Conservation (phyloP, 2,329 filamentous ascomycete species). For the Aspergillus japonicus region DNA sequence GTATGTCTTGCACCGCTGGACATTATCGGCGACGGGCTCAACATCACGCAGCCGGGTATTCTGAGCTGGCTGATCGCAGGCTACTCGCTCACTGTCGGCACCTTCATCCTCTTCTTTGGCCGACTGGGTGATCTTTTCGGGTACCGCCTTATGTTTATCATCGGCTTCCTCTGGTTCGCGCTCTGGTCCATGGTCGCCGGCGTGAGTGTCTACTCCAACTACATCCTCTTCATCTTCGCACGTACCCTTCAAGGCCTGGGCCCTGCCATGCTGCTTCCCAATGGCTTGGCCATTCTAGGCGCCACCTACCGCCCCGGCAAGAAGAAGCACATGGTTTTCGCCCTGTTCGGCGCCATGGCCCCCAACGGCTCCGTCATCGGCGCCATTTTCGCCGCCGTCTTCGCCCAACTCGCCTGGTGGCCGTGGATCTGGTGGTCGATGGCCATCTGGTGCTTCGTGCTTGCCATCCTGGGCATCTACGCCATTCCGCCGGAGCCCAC, state of each 20-base stretch:
- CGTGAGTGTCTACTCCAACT: constrained; percentile 38
- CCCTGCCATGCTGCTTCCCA: constrained; percentile 61
- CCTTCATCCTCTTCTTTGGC: constrained; percentile 41
- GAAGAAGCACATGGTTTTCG: constrained; percentile 61
- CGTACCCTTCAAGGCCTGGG: constrained; percentile 58
- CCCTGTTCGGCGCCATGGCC: constrained; percentile 50
- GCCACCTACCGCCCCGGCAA: constrained; percentile 56
- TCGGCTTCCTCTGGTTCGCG: constrained; percentile 38
- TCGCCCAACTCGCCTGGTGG: constrained; percentile 50
- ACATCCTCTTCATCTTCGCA: constrained; percentile 52
- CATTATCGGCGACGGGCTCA: constrained; percentile 51
- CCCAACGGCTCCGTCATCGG: constrained; percentile 48
- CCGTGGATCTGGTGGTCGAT: constrained; percentile 53
- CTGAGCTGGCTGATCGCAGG: constrained; percentile 59
- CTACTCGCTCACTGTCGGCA: constrained; percentile 51
- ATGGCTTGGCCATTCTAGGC: constrained; percentile 62
- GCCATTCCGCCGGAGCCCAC: constrained; percentile 26
- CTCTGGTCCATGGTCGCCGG: constrained; percentile 40
- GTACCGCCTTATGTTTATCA: constrained; percentile 36
- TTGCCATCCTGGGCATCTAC: constrained; percentile 38
- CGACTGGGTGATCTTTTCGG: constrained; percentile 41
- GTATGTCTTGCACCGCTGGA: constrained; percentile 51
- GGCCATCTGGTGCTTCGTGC: constrained; percentile 34
- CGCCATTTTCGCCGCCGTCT: constrained; percentile 41
- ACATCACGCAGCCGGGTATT: constrained; percentile 43